Evolutionary conservation across 768 basidiomycete species (phyloP), one percentile per base, ranked within the genome.

Genomic region (Sarcomyxa edulis): DNA sequence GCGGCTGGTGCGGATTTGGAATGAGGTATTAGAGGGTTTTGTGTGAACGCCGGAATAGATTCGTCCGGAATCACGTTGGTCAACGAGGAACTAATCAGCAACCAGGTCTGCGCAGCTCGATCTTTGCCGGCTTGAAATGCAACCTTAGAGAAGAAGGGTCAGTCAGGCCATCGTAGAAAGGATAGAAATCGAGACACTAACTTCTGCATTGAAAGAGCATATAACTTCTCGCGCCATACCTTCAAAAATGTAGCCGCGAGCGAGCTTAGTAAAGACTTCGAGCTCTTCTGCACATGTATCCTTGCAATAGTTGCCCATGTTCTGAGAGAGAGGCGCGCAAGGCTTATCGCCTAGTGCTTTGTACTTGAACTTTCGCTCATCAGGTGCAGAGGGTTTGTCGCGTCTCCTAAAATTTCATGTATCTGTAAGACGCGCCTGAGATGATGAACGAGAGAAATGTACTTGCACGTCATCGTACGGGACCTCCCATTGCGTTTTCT

Each of bases 381-480:
- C 50, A 35, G 61, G 50, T 49, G 58, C 33, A 21, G 43, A 34
- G 43, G 53, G 58, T 24, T 60, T 56, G 4, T 65, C 61, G 4
- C 70, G 69, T 37, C 54, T 55, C 38, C 72, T 77, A 37, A 24
- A 25, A 24, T 43, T 14, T 33, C 34, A 18, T 22, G 19, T 22
- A 28, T 34, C 25, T 40, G 28, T 32, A 23, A 31, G 14, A 22
- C 35, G 22, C 3, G 5, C 26, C 39, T 22, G n/a, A n/a, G n/a
- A n/a, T n/a, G 7, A 21, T 9, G 5, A 15, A 30, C 28, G 37
- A 42, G 29, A 6, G 14, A 21, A 8, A 11, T n/a, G 9, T 11
- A 60, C 79, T 37, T 50, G 88, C 88, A 81, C 49, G 49, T 92
- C 89, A 46, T 92, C 89, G 43, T 84, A 91, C 2, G 89, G 89